Evolutionary conservation across 345 rosid species (phyloP), one percentile per base, ranked within the genome.

Genomic region (Nasturtium officinale): DNA sequence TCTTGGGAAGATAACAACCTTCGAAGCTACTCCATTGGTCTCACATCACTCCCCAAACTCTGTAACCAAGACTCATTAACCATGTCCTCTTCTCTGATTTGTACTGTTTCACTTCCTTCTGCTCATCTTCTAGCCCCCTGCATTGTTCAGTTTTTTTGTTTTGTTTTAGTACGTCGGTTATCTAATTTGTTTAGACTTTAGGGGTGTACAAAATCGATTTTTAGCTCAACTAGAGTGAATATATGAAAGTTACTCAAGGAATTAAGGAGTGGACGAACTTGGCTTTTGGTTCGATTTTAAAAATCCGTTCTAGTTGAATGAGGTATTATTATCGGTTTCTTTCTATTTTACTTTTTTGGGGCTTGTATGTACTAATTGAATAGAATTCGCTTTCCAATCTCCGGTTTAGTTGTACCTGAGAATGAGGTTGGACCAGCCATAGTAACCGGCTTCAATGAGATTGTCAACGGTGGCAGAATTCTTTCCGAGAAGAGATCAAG

Each of bases 1-100:
- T 85, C 73, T 79, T 79, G 18, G 96, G 87, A 61, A 20, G 30
- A 1, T 96, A 93, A 40, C 82, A 87, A 11, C 98, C 96, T 29
- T 74, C 72, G 7, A 92, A 66, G 32, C 96, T 90, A 82, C 90
- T 90, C 91, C 89, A 88, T 45, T 92, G 98, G 59, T 89, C 92
- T 66, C 91, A 96, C 70, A 86, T 71, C 55, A 84, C 86, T 51
- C 89, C 96, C 96, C 90, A 88, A 1, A 92, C 84, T 69, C 92
- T 82, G 79, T 86, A 92, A 18, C 96, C 96, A 70, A 83, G 83
- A 43, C 78, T 65, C 57, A 55, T 77, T 45, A 92, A 35, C 67
- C 52, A 80, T 57, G 77, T 62, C 70, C 96, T 90, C 67, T 43
- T 90, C 70, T 82, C 71, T 16, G 84, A 56, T 80, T 83, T 91